phyloP scores from a whole-genome alignment of 352 stramenopile genomes.

The Phytopythium montanum region DNA sequence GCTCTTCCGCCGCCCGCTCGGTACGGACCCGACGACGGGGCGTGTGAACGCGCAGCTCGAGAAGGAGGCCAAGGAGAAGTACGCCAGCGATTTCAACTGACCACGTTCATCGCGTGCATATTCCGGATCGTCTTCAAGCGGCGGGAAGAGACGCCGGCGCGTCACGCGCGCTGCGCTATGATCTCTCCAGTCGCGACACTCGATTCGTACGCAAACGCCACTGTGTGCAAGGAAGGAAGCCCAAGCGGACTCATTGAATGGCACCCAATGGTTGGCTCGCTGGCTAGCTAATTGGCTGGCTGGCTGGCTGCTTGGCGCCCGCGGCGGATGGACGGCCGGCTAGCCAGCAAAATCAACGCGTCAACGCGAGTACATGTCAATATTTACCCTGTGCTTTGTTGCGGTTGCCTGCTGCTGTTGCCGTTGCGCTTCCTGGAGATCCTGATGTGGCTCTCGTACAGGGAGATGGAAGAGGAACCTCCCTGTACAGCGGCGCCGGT shows the following conservation, averaged over 20 bases:
- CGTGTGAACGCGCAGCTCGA: constrained; percentile 93
- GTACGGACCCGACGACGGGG: constrained; percentile 95
- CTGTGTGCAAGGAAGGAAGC: too few relatives aligned
- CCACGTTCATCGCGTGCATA: neutral
- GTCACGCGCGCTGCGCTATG: neutral
- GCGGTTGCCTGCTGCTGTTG: neutral
- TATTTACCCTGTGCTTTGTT: neutral
- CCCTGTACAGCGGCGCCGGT: neutral
- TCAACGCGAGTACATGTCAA: neutral
- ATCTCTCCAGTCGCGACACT: constrained; percentile 3
- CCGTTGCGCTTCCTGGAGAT: neutral
- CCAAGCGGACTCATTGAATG: too few relatives aligned
- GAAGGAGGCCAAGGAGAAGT: constrained; percentile 95
- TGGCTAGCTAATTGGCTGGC: too few relatives aligned
- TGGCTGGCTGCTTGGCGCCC: constrained; percentile 2
- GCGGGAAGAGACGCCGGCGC: constrained; percentile 1
- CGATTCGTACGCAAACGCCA: too few relatives aligned
- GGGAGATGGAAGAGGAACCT: neutral
- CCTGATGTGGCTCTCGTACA: neutral
- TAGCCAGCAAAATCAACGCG: too few relatives aligned
- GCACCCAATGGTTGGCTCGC: too few relatives aligned
- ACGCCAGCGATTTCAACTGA: constrained; percentile 83
- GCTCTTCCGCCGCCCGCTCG: constrained; percentile 96
- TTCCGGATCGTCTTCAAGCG: too few relatives aligned
- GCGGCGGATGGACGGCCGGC: neutral